These are phyloP conservation scores for Agrostemma githago DNA, from an alignment of 148 eudicot species.

Conservation along the genomic window DNA sequence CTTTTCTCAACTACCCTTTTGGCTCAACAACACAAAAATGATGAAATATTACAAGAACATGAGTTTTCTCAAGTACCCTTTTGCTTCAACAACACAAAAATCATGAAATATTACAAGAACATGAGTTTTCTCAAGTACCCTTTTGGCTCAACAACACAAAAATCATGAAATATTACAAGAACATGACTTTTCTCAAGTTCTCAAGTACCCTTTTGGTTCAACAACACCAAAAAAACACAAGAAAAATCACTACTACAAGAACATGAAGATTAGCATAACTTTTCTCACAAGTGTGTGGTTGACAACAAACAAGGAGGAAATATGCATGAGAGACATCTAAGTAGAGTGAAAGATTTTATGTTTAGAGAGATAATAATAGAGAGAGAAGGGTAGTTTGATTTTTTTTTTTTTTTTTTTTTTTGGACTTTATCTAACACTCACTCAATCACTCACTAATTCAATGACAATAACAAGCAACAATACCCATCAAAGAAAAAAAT, in stretches of 20 bases:
- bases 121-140: too few relatives aligned
- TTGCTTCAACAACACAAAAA: background rate
- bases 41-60: too few relatives aligned
- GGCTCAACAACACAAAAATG: too few relatives aligned
- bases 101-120: background rate
- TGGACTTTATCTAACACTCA: too few relatives aligned
- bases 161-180: too few relatives aligned
- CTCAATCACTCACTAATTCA: constrained; percentile 14
- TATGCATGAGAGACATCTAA: background rate
- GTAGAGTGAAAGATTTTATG: background rate
- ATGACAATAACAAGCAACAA: constrained; percentile 32
- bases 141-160: background rate
- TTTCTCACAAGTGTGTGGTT: background rate
- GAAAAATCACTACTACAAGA: background rate
- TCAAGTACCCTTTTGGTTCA: too few relatives aligned
- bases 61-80: too few relatives aligned
- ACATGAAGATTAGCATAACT: background rate
- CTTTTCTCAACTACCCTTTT: background rate
- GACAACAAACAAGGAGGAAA: background rate
- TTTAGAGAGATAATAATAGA: background rate
- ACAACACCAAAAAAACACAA: background rate
- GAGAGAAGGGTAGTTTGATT: background rate
- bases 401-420: background rate
- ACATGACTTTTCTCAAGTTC: too few relatives aligned
- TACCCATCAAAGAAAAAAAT: constrained; percentile 22